Evolutionary conservation across 2,329 filamentous ascomycete genomes (phyloP).

Genomic region (Fusarium albidum): DNA sequence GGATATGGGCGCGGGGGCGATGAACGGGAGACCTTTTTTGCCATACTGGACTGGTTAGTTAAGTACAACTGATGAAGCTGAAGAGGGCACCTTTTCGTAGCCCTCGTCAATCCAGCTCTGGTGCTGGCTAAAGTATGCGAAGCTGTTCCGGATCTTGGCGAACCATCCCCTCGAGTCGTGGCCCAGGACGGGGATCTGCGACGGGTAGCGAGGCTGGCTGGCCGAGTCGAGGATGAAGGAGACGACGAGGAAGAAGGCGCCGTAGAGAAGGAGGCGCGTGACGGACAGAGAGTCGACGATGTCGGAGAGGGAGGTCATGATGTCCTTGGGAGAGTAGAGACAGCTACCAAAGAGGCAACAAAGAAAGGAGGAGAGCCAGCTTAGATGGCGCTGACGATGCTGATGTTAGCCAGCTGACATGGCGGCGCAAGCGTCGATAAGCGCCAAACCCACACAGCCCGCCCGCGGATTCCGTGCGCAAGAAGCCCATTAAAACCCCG

Average conservation of each 20-base stretch:
- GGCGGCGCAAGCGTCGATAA: too few species aligned
- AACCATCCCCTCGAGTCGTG: slow-evolving; percentile 44
- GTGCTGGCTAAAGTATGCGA: slow-evolving; percentile 49
- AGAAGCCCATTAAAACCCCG: too few species aligned
- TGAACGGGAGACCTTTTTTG: slow-evolving; percentile 51
- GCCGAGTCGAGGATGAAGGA: slow-evolving; percentile 52
- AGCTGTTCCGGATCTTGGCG: slow-evolving; percentile 50
- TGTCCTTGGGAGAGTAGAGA: background rate
- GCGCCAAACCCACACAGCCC: too few species aligned
- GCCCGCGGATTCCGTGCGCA: too few species aligned
- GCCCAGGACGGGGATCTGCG: slow-evolving; percentile 52
- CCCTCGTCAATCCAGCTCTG: slow-evolving; percentile 52
- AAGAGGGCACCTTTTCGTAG: slow-evolving; percentile 49
- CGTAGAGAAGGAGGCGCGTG: slow-evolving; percentile 39
- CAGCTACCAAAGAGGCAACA: too few species aligned
- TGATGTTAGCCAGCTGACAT: too few species aligned
- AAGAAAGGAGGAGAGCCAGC: too few species aligned
- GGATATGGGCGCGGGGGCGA: slow-evolving; percentile 51
- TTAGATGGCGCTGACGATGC: too few species aligned
- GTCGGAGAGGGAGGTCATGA: slow-evolving; percentile 18
- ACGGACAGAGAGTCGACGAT: slow-evolving; percentile 43
- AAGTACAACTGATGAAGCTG: too few species aligned
- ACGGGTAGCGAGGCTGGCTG: slow-evolving; percentile 50
- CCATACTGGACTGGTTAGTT: slow-evolving; percentile 45
- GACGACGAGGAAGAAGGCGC: slow-evolving; percentile 45